Conservation (phyloP, 202 grass and related monocot genomes). For the Schoenoplectus triqueter region DNA sequence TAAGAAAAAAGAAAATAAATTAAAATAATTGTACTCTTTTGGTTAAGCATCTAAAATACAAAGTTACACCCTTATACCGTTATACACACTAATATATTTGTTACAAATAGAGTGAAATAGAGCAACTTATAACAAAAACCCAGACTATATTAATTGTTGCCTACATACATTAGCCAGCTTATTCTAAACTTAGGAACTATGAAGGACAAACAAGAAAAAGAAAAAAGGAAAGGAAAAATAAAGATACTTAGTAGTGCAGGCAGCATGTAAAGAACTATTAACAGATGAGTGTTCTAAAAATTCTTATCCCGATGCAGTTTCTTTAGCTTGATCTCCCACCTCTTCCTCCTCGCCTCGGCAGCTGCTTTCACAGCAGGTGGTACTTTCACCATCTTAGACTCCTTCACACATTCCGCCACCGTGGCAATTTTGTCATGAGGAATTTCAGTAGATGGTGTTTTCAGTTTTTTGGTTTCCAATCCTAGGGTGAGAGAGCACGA, state of each 20-base stretch:
- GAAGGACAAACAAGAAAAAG: background rate
- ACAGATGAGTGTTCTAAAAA: background rate
- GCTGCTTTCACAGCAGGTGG: constrained; percentile 46
- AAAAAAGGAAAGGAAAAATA: background rate
- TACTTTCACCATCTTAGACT: background rate
- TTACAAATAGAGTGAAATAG: too few relatives aligned
- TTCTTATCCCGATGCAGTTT: constrained; percentile 45
- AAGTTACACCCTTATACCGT: too few relatives aligned
- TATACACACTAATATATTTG: too few relatives aligned
- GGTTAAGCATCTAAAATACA: too few relatives aligned
- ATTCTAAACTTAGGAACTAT: background rate
- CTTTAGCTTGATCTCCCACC: constrained; percentile 65
- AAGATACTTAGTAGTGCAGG: background rate
- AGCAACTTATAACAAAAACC: too few relatives aligned
- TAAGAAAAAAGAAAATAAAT: too few relatives aligned
- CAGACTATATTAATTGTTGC: too few relatives aligned
- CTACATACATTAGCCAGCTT: too few relatives aligned
- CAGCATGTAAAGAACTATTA: background rate
- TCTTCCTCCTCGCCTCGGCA: constrained; percentile 60
- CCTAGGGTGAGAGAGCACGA: constrained; percentile 36
- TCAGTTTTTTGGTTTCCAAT: constrained; percentile 55
- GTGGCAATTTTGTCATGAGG: constrained; percentile 26
- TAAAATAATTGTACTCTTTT: too few relatives aligned
- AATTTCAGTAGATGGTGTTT: constrained; percentile 47
- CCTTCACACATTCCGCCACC: background rate